phyloP scores from a whole-genome alignment of 2,329 filamentous ascomycete species.

The Aspergillus pseudoviridinutans region DNA sequence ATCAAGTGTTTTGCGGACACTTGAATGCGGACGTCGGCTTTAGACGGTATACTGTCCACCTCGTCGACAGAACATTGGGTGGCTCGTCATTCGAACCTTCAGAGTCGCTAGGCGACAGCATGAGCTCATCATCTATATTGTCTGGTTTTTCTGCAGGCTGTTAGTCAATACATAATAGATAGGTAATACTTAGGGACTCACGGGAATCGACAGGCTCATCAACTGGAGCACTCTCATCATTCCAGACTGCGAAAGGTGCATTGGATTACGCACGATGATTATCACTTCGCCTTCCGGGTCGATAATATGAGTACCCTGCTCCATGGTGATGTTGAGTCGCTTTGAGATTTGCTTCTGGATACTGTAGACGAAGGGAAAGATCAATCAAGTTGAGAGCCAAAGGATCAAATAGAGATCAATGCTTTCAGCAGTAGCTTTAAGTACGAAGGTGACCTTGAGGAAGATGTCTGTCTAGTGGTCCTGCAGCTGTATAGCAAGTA shows the following conservation, averaged over 20 bases:
- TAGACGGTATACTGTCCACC: not conserved
- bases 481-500: not conserved
- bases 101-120: too few species aligned
- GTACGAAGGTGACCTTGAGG: not conserved
- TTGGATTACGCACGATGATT: slow-evolving; percentile 5
- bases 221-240: not conserved
- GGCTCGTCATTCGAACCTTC: not conserved
- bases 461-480: not conserved
- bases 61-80: not conserved
- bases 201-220: not conserved
- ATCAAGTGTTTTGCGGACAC: slow-evolving; percentile 23
- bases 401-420: not conserved
- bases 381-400: not conserved
- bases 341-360: not conserved
- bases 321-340: not conserved
- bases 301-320: slow-evolving; percentile 5
- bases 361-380: not conserved
- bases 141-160: not conserved
- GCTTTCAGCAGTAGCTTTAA: not conserved
- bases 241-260: slow-evolving; percentile 6
- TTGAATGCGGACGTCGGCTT: slow-evolving; percentile 9
- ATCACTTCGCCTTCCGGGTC: slow-evolving; percentile 10
- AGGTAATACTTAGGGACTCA: not conserved
- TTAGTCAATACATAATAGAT: not conserved
- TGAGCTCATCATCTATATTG: too few species aligned